Percentiles rank a stretch among this genome's conserved stretches.
These are phyloP conservation scores for Harringtonia aguacate DNA, from an alignment of 2,329 filamentous ascomycete species.

Conservation along the genomic window DNA sequence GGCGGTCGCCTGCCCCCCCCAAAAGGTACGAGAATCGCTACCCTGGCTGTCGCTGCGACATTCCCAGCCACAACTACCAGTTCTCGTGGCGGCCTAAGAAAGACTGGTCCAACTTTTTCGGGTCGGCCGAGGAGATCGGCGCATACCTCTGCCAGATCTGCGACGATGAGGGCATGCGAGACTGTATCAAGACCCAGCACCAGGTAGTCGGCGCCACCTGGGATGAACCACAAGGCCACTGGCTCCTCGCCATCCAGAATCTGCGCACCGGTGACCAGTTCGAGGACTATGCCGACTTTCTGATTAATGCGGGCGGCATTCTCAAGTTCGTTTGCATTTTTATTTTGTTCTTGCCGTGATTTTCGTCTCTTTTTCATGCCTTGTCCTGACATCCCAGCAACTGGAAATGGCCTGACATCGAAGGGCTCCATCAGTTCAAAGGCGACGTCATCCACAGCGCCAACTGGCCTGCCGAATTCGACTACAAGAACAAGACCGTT, in stretches of 20 bases:
- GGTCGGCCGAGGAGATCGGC: conserved; percentile 42
- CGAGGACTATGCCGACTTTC: conserved; percentile 33
- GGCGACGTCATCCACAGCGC: conserved; percentile 43
- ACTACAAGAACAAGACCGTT: conserved; percentile 38
- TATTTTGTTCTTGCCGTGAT: no score
- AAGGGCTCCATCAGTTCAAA: conserved; percentile 32
- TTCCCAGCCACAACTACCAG: conserved; percentile 51
- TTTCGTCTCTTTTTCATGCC: neutral
- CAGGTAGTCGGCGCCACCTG: conserved; percentile 31
- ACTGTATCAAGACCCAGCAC: conserved; percentile 31
- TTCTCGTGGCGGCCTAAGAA: conserved; percentile 51
- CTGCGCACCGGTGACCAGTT: conserved; percentile 27
- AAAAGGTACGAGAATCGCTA: conserved; percentile 30
- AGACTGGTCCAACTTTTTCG: conserved; percentile 48
- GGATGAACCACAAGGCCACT: conserved; percentile 30
- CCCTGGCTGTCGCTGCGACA: conserved; percentile 45
- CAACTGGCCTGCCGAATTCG: conserved; percentile 38
- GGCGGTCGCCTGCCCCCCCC: no score
- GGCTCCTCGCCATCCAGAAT: conserved; percentile 29
- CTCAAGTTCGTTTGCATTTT: conserved; percentile 33
- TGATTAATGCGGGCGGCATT: conserved; percentile 39
- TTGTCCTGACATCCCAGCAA: conserved; percentile 23
- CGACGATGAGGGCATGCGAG: conserved; percentile 31
- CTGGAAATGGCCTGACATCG: conserved; percentile 41
- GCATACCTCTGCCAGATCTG: conserved; percentile 38